Evolutionary conservation across 192 early-diverging fungal species (phyloP), one percentile per base, ranked within the genome.

Genomic region (Linnemannia schmuckeri): DNA sequence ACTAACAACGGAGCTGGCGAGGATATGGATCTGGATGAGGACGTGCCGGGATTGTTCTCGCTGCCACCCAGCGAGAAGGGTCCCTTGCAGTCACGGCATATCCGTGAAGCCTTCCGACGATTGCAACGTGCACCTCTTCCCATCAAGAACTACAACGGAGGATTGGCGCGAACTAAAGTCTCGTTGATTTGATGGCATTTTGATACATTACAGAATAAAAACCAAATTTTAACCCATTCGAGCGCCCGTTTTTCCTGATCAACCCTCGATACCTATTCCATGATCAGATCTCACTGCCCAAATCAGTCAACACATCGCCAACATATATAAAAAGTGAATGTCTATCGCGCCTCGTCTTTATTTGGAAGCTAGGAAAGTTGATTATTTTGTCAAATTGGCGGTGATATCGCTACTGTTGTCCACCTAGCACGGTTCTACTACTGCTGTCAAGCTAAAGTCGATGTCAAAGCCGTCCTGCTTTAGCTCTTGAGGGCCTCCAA

Each of bases 51-150:
- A 30, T 89, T 98, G 76, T 99, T 99, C 89, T 94, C 94, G 1
- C 88, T 93, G 40, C 96, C 97, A 9, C 94, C 93, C 17, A 93
- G 93, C 42, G 96, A 94, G 74, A 95, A 95, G 82, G 93, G 94
- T 41, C 96, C 97, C 38, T 83, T 99, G 74, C 87, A 94, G 46
- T 94, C 96, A 9, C 89, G 92, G 41, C 98, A 99, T 85, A 96
- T 99, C 57, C 96, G 97, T 72, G 98, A 99, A 84, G 98, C 97
- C 1, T 99, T 97, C 80, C 88, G 98, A 81, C 82, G 96, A 68
- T 85, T 98, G 55, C 97, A 98, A 88, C 88, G 90, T 38, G 89
- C 92, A 9, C 92, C 93, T n/a, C 92, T 94, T 76, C 95, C 96
- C 27, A 91, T 96, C 37, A 90, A 94, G 42, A 96, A 95, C 81